Percentiles rank a stretch among this genome's conserved stretches.
These are phyloP conservation scores for Moesziomyces sp. DNA, from an alignment of 1,284 basidiomycete genomes.

Conservation along the genomic window DNA sequence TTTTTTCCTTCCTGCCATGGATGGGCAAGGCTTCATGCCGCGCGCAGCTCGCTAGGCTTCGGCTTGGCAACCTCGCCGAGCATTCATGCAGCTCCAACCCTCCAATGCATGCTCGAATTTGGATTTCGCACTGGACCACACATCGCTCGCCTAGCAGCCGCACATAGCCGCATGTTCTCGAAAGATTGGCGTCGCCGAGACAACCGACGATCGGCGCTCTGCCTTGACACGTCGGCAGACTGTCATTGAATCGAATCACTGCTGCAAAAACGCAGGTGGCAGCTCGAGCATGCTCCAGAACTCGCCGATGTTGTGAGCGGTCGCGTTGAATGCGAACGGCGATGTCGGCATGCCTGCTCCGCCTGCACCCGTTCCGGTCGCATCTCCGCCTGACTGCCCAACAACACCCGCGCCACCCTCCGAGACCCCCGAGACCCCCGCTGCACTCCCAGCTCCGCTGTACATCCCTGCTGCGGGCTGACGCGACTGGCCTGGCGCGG, in stretches of 20 bases:
- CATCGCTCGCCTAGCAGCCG: background rate
- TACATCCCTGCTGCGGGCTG: background rate
- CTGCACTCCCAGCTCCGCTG: too few species aligned
- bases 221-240: too few species aligned
- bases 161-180: background rate
- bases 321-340: slow-evolving; percentile 47
- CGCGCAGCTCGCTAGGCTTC: too few species aligned
- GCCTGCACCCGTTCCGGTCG: background rate
- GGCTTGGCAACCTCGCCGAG: background rate
- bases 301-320: slow-evolving; percentile 41
- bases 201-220: too few species aligned
- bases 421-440: too few species aligned
- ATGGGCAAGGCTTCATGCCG: background rate
- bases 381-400: too few species aligned
- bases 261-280: slow-evolving; percentile 49
- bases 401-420: background rate
- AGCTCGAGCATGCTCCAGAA: slow-evolving; percentile 56
- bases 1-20: too few species aligned
- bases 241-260: background rate
- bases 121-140: too few species aligned
- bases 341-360: slow-evolving; percentile 24
- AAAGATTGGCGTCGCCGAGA: too few species aligned
- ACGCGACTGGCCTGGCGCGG: background rate
- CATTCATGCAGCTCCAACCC: background rate
- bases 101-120: background rate